These are phyloP conservation scores for Periglandula ipomoeae DNA, from an alignment of 2,329 filamentous ascomycete species.

Conservation along the genomic window DNA sequence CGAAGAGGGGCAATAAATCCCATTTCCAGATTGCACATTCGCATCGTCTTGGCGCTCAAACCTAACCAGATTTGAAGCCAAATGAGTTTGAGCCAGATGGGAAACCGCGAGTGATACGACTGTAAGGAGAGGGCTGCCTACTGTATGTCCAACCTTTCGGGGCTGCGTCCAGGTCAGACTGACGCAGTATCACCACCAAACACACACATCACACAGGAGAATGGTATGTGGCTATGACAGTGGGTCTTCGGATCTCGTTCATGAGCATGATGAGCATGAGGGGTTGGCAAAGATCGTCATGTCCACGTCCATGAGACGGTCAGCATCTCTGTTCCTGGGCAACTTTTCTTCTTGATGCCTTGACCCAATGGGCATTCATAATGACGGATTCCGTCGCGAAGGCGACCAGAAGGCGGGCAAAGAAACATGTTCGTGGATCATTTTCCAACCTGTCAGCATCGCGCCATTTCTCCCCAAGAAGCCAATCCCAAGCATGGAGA, in stretches of 20 bases:
- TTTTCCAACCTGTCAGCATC: not conserved
- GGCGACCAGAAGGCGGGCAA: too few species aligned
- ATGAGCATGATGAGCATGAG: not conserved
- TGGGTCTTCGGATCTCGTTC: not conserved
- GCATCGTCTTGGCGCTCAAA: too few species aligned
- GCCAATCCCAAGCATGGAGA: not conserved
- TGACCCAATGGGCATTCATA: not conserved
- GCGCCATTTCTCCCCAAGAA: slow-evolving; percentile 1
- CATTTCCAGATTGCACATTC: too few species aligned
- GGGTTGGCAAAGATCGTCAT: not conserved
- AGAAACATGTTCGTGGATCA: not conserved
- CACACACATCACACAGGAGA: too few species aligned
- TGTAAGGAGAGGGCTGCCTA: too few species aligned
- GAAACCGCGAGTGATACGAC: too few species aligned
- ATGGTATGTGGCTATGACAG: not conserved
- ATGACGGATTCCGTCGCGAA: not conserved
- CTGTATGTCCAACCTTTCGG: too few species aligned
- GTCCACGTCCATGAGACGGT: not conserved
- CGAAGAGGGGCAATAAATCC: too few species aligned
- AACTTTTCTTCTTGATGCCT: not conserved
- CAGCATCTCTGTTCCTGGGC: not conserved
- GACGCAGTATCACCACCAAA: too few species aligned
- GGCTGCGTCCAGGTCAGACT: too few species aligned
- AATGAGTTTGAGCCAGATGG: not conserved
- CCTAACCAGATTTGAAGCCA: not conserved